These are phyloP conservation scores for Phytopythium kandeliae DNA, from an alignment of 352 stramenopile species.

Conservation along the genomic window DNA sequence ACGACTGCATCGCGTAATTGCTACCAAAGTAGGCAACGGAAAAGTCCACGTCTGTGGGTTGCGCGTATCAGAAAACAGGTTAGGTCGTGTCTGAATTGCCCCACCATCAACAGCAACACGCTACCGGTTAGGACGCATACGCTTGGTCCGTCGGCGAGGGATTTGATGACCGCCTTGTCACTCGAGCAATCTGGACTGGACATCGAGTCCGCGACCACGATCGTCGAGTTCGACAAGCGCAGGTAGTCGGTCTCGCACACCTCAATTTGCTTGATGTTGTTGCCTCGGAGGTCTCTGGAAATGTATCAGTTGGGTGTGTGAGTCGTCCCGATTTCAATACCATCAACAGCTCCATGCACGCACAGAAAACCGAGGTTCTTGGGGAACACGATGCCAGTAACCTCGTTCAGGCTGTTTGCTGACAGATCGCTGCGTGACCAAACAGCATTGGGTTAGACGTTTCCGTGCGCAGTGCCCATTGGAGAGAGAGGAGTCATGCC, in stretches of 20 bases:
- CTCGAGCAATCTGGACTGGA: constrained; percentile 17
- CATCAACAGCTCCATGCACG: too few species aligned
- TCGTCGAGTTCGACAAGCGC: constrained; percentile 12
- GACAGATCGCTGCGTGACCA: constrained; percentile 23
- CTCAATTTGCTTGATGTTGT: constrained; percentile 23
- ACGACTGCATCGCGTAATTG: neutral
- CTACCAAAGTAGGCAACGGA: constrained; percentile 1
- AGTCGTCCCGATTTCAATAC: neutral
- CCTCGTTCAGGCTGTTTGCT: constrained; percentile 19
- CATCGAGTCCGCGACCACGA: constrained; percentile 23
- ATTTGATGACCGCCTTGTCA: constrained; percentile 15
- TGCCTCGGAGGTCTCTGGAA: constrained; percentile 28
- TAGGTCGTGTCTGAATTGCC: neutral
- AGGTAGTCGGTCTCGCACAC: constrained; percentile 18
- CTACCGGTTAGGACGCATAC: constrained; percentile 30
- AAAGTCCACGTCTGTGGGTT: constrained; percentile 3
- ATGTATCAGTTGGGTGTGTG: neutral
- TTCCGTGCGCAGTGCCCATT: too few species aligned
- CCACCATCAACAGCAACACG: neutral
- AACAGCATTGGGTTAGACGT: too few species aligned
- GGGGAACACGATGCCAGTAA: constrained; percentile 25
- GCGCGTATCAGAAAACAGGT: neutral
- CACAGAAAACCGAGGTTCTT: constrained; percentile 19
- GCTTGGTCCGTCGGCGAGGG: constrained; percentile 14
- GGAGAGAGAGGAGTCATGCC: too few species aligned